phyloP scores from a whole-genome alignment of 1,284 basidiomycete species.

The Amylostereum areolatum region DNA sequence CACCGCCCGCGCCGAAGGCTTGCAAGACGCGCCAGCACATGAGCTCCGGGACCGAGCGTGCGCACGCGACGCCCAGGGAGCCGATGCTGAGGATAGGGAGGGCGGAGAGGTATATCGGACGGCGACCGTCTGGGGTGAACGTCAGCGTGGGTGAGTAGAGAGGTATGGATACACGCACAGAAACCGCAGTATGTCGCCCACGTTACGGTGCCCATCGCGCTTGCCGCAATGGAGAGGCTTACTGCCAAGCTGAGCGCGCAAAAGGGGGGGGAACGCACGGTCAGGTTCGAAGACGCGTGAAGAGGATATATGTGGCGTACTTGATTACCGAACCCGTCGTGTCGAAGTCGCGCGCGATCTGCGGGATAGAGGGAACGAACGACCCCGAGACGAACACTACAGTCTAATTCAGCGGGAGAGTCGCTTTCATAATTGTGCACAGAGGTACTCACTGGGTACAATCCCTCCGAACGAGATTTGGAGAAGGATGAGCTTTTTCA shows the following conservation, averaged over 20 bases:
- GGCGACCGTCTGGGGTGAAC: conserved; percentile 46
- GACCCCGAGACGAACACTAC: conserved; percentile 65
- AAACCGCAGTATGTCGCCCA: conserved; percentile 50
- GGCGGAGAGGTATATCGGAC: conserved; percentile 53
- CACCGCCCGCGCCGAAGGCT: conserved; percentile 44
- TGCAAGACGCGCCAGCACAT: conserved; percentile 62
- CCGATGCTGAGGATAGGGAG: conserved; percentile 57
- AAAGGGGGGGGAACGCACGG: neutral
- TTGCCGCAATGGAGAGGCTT: conserved; percentile 38
- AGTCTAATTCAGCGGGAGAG: neutral
- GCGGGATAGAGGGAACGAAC: conserved; percentile 65
- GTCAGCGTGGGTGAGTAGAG: neutral
- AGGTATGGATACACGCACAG: conserved; percentile 30
- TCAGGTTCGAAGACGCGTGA: neutral
- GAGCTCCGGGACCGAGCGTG: conserved; percentile 40
- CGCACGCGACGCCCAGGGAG: conserved; percentile 52
- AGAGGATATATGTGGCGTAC: conserved; percentile 24
- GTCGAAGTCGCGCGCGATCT: conserved; percentile 55
- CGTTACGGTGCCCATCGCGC: conserved; percentile 36
- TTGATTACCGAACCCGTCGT: conserved; percentile 51
- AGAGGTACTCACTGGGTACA: conserved; percentile 37
- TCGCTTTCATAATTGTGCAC: neutral
- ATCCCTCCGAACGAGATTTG: conserved; percentile 48
- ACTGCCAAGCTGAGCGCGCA: conserved; percentile 33
- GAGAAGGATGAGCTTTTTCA: conserved; percentile 42